These are phyloP conservation scores for Alternaria brassicicola DNA, from an alignment of 2,329 filamentous ascomycete genomes.

Conservation along the genomic window DNA sequence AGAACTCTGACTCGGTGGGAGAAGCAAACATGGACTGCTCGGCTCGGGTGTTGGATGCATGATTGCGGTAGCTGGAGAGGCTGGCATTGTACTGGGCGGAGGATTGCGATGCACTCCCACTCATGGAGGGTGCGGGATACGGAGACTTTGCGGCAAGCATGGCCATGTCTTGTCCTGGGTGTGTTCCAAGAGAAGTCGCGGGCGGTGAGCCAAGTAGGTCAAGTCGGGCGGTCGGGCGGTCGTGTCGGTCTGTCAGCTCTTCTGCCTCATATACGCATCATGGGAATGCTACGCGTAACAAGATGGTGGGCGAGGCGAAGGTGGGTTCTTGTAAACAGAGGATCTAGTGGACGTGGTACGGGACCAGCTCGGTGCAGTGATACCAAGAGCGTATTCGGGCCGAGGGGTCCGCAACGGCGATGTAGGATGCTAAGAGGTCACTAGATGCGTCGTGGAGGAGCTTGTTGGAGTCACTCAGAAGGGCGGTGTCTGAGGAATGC, in stretches of 20 bases:
- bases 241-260: slow-evolving; percentile 7
- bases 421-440: not conserved
- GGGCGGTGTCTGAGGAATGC: not conserved
- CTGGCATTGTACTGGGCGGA: slow-evolving; percentile 45
- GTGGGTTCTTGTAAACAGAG: slow-evolving; percentile 14
- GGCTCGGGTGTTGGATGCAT: slow-evolving; percentile 39
- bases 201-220: slow-evolving; percentile 4
- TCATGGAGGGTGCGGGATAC: slow-evolving; percentile 64
- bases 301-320: not conserved
- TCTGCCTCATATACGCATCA: slow-evolving; percentile 24
- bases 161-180: slow-evolving; percentile 61
- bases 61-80: slow-evolving; percentile 45
- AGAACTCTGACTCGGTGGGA: slow-evolving; percentile 92
- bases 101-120: slow-evolving; percentile 37
- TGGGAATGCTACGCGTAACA: slow-evolving; percentile 13
- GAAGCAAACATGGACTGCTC: slow-evolving; percentile 70
- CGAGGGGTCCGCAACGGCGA: slow-evolving; percentile 7
- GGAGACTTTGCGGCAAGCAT: slow-evolving; percentile 79
- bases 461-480: not conserved
- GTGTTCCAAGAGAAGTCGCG: slow-evolving; percentile 1
- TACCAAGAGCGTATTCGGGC: slow-evolving; percentile 11
- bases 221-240: slow-evolving; percentile 3
- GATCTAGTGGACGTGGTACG: slow-evolving; percentile 16
- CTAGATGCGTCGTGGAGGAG: not conserved
- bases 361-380: slow-evolving; percentile 13